Evolutionary conservation across 768 basidiomycete genomes (phyloP), one percentile per base, ranked within the genome.

Genomic region (Candolleomyces aberdarensis): DNA sequence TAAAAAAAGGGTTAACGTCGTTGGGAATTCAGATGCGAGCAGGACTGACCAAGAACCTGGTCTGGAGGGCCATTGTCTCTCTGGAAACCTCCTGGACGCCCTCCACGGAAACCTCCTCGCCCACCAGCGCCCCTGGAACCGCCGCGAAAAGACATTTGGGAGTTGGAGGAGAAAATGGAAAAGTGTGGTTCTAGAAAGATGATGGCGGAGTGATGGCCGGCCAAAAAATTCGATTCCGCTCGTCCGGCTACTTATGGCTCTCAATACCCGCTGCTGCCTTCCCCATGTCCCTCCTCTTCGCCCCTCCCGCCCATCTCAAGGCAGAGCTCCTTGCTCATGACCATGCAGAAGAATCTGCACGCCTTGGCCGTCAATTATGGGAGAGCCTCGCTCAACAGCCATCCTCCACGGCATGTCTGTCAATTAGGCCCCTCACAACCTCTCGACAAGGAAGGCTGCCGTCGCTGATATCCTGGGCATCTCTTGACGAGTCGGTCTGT

Each of bases 21-120:
- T 29, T 32, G 46, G n/a, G 55, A 10, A 7, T 5, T 14, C 2
- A 22, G 29, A 40, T 48, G 49, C 48, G 19, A 49, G 54, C 48
- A 49, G 32, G 53, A 61, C 80, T 54, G 65, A 88, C 92, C 92
- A 46, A 92, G 72, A 19, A 94, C 90, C 54, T 81, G 82, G 49
- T 91, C 90, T 51, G 92, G 92, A 69, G 92, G 92, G 10, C 92
- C 92, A 17, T 76, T 61, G 68, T 93, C 90, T 48, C 89, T 81
- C 62, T 86, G 88, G 64, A 84, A 81, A 65, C 85, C 88, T 49
- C 88, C 88, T 10, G 90, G 79, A n/a, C 85, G 84, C 49, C 60
- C 60, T 46, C 60, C 54, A 14, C 60, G 53, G 7, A 52, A 52
- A 17, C 31, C 32, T 54, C 52, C 52, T 10, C 52, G 26, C 32